Evolutionary conservation across 2,329 filamentous ascomycete species (phyloP), one percentile per base, ranked within the genome.

Genomic region (Thielaviopsis musarum): DNA sequence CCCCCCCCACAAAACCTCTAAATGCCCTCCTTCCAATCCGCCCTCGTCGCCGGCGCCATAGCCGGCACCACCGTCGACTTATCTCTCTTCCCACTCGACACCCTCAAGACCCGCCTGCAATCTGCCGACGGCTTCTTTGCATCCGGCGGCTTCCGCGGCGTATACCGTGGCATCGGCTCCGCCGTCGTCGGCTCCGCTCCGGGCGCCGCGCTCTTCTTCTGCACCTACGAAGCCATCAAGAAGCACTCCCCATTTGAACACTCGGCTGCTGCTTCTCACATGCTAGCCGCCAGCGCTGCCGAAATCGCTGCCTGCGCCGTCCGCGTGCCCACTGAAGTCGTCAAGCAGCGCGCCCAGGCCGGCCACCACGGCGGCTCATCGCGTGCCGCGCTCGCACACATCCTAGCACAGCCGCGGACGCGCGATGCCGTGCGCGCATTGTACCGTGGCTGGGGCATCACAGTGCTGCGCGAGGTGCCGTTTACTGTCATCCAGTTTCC

Each of bases 401-500:
- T 96, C 58, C 72, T 89, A 41, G 63, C 68, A 0, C 58, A 64
- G 0, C 67, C 73, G 58, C 78, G 78, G 0, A 52, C 85, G 1
- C 38, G 62, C 2, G 73, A 82, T 26, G 86, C 97, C 54, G 83
- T 88, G 77, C 75, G 80, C 62, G 91, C 96, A 72, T 72, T 98
- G 59, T 98, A 98, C 71, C 79, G 93, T 41, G 93, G 94, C 1
- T 95, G 90, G 79, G 81, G 83, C 19, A 90, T 97, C 65, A 98
- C 93, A 1, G 84, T 98, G 57, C 85, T 96, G 74, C 83, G 93
- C 61, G 93, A 98, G 75, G 91, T 98, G 62, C 93, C 93, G 3
- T 98, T 98, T 68, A 97, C 94, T 2, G 84, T 96, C 10, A 87
- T 98, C 63, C 93, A 98, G 72, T 98, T 98, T 70, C 93, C 93